Conservation (phyloP, 108 stramenopile species). For the Phaeodactylum tricornutum region DNA sequence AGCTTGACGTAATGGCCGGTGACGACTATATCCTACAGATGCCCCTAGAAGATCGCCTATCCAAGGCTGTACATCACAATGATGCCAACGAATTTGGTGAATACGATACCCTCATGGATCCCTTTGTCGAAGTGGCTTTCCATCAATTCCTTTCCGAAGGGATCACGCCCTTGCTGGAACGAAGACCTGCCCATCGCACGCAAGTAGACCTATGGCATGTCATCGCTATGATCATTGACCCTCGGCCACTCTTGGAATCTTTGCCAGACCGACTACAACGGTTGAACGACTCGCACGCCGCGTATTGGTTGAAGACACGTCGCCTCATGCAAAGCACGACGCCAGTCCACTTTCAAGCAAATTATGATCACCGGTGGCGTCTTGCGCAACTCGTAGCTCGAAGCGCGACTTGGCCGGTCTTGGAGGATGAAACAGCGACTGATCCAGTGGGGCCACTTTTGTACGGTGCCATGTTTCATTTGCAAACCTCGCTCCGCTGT, state of each 20-base stretch:
- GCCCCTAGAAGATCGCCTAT: constrained; percentile 31
- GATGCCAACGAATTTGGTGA: constrained; percentile 25
- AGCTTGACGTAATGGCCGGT: not conserved
- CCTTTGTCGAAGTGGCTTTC: constrained; percentile 20
- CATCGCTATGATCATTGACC: constrained; percentile 37
- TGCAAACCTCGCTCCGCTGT: constrained; percentile 23
- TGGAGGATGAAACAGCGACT: not conserved
- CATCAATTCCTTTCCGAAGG: constrained; percentile 21
- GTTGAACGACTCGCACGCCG: not conserved
- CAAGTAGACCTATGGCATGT: constrained; percentile 36
- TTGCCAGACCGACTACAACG: no score
- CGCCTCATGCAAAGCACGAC: constrained; percentile 16
- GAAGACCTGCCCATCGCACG: constrained; percentile 20
- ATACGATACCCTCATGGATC: constrained; percentile 16
- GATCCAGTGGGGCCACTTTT: constrained; percentile 12
- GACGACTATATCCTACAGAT: constrained; percentile 18
- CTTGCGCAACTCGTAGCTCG: constrained; percentile 26
- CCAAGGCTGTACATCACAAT: constrained; percentile 10
- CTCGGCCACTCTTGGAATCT: constrained; percentile 5
- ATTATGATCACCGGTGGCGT: constrained; percentile 30
- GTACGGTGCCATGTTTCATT: constrained; percentile 30
- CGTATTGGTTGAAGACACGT: constrained; percentile 17
- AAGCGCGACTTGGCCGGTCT: constrained; percentile 14
- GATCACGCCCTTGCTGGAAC: constrained; percentile 19
- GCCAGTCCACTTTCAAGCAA: constrained; percentile 25